These are phyloP conservation scores for Xylariaceae sp. DNA, from an alignment of 2,329 filamentous ascomycete genomes.

Conservation along the genomic window DNA sequence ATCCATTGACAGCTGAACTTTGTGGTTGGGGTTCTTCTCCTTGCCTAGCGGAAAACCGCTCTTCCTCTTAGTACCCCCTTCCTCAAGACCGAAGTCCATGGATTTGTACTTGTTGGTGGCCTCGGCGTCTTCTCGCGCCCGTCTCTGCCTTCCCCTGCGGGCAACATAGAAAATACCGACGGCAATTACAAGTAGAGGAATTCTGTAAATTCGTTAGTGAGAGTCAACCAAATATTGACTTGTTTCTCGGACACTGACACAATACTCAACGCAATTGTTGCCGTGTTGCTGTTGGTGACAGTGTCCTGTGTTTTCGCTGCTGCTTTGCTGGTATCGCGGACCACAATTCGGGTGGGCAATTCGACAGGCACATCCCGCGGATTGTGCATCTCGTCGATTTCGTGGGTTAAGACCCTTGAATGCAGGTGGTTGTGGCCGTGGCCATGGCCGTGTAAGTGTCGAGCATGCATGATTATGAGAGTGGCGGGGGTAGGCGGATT, in stretches of 20 bases:
- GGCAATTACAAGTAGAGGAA: slow-evolving; percentile 67
- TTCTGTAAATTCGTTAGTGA: slow-evolving; percentile 46
- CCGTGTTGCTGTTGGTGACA: slow-evolving; percentile 43
- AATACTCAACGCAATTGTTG: slow-evolving; percentile 65
- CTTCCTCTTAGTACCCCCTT: slow-evolving; percentile 46
- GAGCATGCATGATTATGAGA: slow-evolving; percentile 19
- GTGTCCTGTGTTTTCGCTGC: slow-evolving; percentile 59
- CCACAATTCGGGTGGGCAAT: slow-evolving; percentile 5
- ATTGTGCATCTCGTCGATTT: slow-evolving; percentile 13
- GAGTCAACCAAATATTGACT: background rate
- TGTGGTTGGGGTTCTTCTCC: slow-evolving; percentile 48
- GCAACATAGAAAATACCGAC: slow-evolving; percentile 73
- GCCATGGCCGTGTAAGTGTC: slow-evolving; percentile 23
- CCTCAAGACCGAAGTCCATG: slow-evolving; percentile 82
- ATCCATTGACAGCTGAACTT: slow-evolving; percentile 63
- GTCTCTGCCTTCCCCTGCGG: slow-evolving; percentile 68
- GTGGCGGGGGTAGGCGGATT: slow-evolving; percentile 1
- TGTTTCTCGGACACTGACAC: slow-evolving; percentile 53
- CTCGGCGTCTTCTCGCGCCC: slow-evolving; percentile 69
- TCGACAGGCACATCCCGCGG: no score
- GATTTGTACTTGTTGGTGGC: slow-evolving; percentile 76
- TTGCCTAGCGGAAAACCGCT: slow-evolving; percentile 48
- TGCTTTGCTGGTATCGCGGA: slow-evolving; percentile 35
- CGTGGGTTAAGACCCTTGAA: slow-evolving; percentile 16
- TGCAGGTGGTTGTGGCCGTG: slow-evolving; percentile 23